Conservation (phyloP, 2,329 filamentous ascomycete genomes). For the Penicillium sp. region DNA sequence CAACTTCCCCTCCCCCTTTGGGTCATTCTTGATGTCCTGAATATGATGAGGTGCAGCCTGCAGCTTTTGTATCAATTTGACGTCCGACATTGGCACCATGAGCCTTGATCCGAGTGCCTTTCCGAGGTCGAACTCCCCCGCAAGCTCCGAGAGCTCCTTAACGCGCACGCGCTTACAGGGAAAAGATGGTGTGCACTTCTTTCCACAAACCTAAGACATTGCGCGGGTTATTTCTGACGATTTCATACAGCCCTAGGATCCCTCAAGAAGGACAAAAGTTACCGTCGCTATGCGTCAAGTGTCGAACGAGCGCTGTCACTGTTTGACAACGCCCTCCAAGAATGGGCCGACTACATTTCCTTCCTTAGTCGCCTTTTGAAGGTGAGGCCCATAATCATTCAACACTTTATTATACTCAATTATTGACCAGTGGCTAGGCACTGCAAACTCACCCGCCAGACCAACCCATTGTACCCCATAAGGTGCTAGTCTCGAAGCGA, state of each 20-base stretch:
- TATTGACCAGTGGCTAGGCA: constrained; percentile 55
- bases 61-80: constrained; percentile 20
- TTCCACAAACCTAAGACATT: not conserved
- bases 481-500: constrained; percentile 79
- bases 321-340: constrained; percentile 90
- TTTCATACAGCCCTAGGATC: constrained; percentile 27
- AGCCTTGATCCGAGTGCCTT: constrained; percentile 44
- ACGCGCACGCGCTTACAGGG: constrained; percentile 76
- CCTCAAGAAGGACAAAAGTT: constrained; percentile 62
- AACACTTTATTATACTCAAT: not conserved
- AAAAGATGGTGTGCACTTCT: constrained; percentile 65
- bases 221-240: not conserved
- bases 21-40: constrained; percentile 28
- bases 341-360: constrained; percentile 99
- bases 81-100: constrained; percentile 38
- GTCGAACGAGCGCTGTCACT: constrained; percentile 84
- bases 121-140: constrained; percentile 62
- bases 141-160: constrained; percentile 80
- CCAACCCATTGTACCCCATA: constrained; percentile 74
- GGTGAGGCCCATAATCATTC: constrained; percentile 49
- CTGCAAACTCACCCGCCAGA: constrained; percentile 80
- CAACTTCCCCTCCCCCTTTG: constrained; percentile 11
- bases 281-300: constrained; percentile 84
- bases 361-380: constrained; percentile 90
- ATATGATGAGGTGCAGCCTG: constrained; percentile 36